A percentile compares a stretch with the other conserved stretches of the same genome.
Evolutionary conservation across 225 moss, liverwort and hornwort genomes (phyloP).

Genomic region (Climacium dendroides): DNA sequence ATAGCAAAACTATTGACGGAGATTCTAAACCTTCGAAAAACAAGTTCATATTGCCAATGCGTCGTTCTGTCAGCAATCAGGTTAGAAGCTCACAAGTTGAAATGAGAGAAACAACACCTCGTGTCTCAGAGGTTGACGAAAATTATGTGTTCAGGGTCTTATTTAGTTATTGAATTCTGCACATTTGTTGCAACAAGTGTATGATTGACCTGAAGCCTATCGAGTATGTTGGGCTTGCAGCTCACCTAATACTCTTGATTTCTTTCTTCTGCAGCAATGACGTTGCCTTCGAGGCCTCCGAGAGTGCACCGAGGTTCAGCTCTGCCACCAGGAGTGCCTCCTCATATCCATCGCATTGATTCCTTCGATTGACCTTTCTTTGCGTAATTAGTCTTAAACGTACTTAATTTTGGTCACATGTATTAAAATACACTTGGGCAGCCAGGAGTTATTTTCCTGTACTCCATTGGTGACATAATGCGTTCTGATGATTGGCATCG

Average conservation of each 20-base stretch:
- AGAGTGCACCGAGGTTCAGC: slow-evolving; percentile 17
- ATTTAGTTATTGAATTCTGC: not conserved
- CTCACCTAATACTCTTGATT: not conserved
- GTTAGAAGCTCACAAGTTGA: not conserved
- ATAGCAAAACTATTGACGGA: not conserved
- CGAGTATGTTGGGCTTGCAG: not conserved
- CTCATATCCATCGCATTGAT: slow-evolving; percentile 20
- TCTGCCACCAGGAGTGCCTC: slow-evolving; percentile 27
- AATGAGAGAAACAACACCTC: not conserved
- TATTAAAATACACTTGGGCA: not conserved
- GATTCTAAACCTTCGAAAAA: not conserved
- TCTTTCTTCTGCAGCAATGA: not conserved
- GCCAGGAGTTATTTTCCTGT: not conserved
- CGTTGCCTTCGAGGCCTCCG: not conserved
- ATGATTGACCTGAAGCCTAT: not conserved
- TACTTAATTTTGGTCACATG: not conserved
- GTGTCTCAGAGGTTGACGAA: not conserved
- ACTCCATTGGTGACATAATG: not conserved
- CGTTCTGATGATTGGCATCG: not conserved
- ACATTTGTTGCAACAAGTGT: not conserved
- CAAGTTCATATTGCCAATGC: no score
- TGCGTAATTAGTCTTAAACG: not conserved
- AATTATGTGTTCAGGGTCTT: not conserved
- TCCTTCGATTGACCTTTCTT: not conserved
- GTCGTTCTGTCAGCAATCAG: not conserved